Base-by-base conservation (phyloP, 805 yeast species). In the Tetrapisispora phaffii region DNA sequence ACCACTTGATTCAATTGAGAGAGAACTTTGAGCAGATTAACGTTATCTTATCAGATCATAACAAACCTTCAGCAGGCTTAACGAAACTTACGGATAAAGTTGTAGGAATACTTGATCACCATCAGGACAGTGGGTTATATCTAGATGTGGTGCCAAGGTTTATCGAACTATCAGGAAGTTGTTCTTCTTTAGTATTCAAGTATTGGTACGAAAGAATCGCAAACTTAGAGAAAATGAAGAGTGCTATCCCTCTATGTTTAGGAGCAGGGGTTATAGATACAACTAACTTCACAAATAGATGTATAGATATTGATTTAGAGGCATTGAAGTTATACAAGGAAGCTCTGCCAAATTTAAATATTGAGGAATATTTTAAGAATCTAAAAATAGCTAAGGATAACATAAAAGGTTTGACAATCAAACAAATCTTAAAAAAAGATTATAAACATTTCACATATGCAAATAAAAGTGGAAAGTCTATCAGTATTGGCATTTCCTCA, bases 191-290 rank as follows among this genome's bases (percentile, higher is more conserved):
- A 42, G 85, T 90, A 2, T 73, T 83, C 51, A 73, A 75, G 40
- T 76, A 80, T 53, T 85, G 84, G 79, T 58, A 62, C 50, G 50
- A 48, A 1, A 41, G 51, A 8, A 39, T 50, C 1, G 17, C 49
- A n/a, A 58, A 57, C 29, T 23, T 35, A 13, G 38, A 49, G 3
- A 16, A 48, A 15, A 44, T 65, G 32, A 51, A 56, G 2, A 75
- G 71, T 19, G 56, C 74, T 7, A 65, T 74, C 1, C 62, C 66
- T 26, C 63, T 86, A 13, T 67, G 79, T 7, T 50, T 80, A 40
- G 81, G 85, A 0, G 93, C 96, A 1, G 72, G 84, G 26, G 56
- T 87, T 33, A 69, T 83, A 12, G 97, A 90, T 55, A 89, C 97
- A 0, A 65, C 79, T 4, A 80, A 82, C 52, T 66, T 87, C 69